Conservation (phyloP, 805 yeast species). For the Cyberlindnera lachancei region DNA sequence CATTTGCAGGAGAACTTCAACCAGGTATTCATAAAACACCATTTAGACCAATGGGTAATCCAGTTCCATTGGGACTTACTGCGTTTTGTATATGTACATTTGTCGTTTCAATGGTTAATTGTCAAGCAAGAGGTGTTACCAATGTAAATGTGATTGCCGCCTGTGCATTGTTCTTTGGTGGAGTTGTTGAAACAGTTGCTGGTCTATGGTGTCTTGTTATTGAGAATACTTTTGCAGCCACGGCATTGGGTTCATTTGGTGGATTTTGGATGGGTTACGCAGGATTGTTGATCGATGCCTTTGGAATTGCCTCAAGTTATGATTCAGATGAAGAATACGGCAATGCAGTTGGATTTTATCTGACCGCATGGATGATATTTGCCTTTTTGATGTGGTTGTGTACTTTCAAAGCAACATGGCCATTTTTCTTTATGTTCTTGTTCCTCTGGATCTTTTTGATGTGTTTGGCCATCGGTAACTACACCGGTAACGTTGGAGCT, state of each 20-base stretch:
- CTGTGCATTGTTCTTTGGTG: slow-evolving; percentile 65
- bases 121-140: slow-evolving; percentile 60
- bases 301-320: slow-evolving; percentile 46
- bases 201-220: slow-evolving; percentile 73
- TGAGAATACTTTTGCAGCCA: slow-evolving; percentile 71
- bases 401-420: slow-evolving; percentile 53
- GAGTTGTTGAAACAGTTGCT: slow-evolving; percentile 61
- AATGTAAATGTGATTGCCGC: slow-evolving; percentile 57
- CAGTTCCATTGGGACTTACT: slow-evolving; percentile 68
- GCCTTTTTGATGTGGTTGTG: slow-evolving; percentile 49
- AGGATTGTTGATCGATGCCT: slow-evolving; percentile 51
- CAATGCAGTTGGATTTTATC: slow-evolving; percentile 50
- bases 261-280: slow-evolving; percentile 78
- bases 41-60: slow-evolving; percentile 54
- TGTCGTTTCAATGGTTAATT: slow-evolving; percentile 55
- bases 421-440: slow-evolving; percentile 47
- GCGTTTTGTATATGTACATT: slow-evolving; percentile 55
- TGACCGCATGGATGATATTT: slow-evolving; percentile 60
- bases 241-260: slow-evolving; percentile 42
- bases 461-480: slow-evolving; percentile 41
- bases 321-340: slow-evolving; percentile 35
- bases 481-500: slow-evolving; percentile 37
- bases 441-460: slow-evolving; percentile 49
- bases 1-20: slow-evolving; percentile 53
- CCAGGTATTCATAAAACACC: slow-evolving; percentile 39